Base-by-base conservation (phyloP, 805 yeast species). In the Candida endomychidarum region DNA sequence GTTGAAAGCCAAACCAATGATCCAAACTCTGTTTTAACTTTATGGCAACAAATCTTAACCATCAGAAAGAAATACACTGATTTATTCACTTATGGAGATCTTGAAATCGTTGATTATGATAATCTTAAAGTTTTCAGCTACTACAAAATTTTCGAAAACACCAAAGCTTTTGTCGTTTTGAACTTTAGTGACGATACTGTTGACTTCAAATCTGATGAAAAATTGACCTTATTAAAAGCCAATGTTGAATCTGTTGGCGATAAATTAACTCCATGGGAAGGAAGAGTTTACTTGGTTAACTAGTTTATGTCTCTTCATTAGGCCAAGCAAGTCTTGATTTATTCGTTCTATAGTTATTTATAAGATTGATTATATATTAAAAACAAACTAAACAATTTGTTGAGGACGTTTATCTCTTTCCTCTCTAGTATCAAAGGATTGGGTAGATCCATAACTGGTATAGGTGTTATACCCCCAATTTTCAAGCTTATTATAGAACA, bases 61-160 rank as follows among this genome's bases (percentile, higher is more conserved):
- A 41, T 65, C 9, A 71, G 83, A 60, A 74, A 73, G 53, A 54
- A 56, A 31, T 53, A 66, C 59, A 65, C 63, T 47, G 76, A 74
- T 28, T 45, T 67, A 11, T 56, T 75, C 37, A 61, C 68, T 29
- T 70, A 73, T 51, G 82, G 83, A 17, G 53, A 54, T 27, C 68
- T 76, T 43, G 65, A 67, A 38, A 54, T 71, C 29, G 49, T 70
- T 40, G 79, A 77, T 51, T 53, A 54, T 43, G 72, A 70, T 16
- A 67, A 72, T 53, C 57, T 58, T 28, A 49, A 70, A 42, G 49
- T 64, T 3, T 74, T 76, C 50, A 57, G 70, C 7, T 76, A 58
- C 54, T 49, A 60, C 26, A 76, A 77, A 60, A 51, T 54, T 17
- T 48, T 46, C 34, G 61, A 52, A 14, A 17, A 26, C n/a, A 50